Evolutionary conservation across 768 basidiomycete species (phyloP), one percentile per base, ranked within the genome.

Genomic region (Boletus rufocinnamomeus): DNA sequence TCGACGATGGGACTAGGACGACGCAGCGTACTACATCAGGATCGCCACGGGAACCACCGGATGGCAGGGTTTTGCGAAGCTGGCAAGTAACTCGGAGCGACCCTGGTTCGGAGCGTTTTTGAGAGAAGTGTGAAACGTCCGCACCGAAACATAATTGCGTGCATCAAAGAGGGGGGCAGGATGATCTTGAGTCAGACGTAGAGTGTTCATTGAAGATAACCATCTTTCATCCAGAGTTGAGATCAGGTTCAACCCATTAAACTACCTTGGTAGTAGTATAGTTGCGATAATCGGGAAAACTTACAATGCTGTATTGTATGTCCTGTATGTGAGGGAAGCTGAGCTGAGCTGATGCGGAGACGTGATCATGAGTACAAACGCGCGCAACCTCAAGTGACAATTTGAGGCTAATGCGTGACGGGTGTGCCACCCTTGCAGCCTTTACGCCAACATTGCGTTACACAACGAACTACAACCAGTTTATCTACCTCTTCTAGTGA

Each of bases 391-490:
- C 23, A 5, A n/a, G n/a, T n/a, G n/a, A n/a, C n/a, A n/a, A n/a
- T n/a, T n/a, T n/a, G n/a, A n/a, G n/a, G n/a, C n/a, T n/a, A n/a
- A n/a, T n/a, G n/a, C n/a, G n/a, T n/a, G n/a, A n/a, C n/a, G n/a
- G n/a, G n/a, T n/a, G n/a, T n/a, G n/a, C n/a, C n/a, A n/a, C n/a
- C 21, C 40, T 52, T n/a, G 30, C 19, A 32, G 30, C 28, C 13
- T 21, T 23, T 23, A 14, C 45, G 35, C 23, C 40, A 14, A 58
- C 41, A 50, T 21, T 10, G 27, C 35, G 41, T 43, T n/a, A 21
- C 62, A 27, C 53, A 46, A 52, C 50, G 35, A 51, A 19, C 49
- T 7, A 43, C 30, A 35, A 50, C 51, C 19, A 45, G 23, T 37
- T 53, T 43, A 43, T 49, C 25, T n/a, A 16, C 51, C 45, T n/a